phyloP scores from a whole-genome alignment of 148 eudicot genomes.

The Tetragonia tetragonoides region DNA sequence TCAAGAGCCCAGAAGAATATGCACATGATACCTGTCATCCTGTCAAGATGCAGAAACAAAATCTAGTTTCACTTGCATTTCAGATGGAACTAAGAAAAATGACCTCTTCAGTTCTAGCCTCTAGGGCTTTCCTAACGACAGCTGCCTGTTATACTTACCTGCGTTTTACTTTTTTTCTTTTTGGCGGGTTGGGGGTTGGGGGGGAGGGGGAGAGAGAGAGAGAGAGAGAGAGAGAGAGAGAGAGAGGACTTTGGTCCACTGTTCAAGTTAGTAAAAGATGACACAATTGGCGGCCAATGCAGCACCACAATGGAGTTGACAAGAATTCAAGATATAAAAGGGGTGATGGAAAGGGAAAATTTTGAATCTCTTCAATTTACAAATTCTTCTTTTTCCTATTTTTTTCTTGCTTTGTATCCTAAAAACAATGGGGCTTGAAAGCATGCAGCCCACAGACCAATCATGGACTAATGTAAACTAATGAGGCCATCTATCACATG shows the following conservation, averaged over 20 bases:
- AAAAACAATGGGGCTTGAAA: slow-evolving; percentile 34
- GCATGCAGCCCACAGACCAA: slow-evolving; percentile 32
- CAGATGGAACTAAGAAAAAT: neutral
- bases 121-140: slow-evolving; percentile 4
- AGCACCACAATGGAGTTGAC: slow-evolving; percentile 15
- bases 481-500: slow-evolving; percentile 28
- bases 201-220: too few species aligned
- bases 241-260: neutral
- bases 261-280: slow-evolving; percentile 16
- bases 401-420: slow-evolving; percentile 26
- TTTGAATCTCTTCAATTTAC: slow-evolving; percentile 32
- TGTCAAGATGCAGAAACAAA: neutral
- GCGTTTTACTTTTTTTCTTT: neutral
- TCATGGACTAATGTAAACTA: slow-evolving; percentile 30
- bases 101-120: neutral
- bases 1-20: neutral
- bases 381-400: slow-evolving; percentile 21
- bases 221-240: too few species aligned
- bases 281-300: slow-evolving; percentile 19
- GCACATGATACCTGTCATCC: neutral
- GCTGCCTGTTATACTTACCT: neutral
- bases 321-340: slow-evolving; percentile 22
- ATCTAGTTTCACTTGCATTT: neutral
- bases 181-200: slow-evolving; percentile 12
- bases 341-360: slow-evolving; percentile 14